phyloP scores from a whole-genome alignment of 306 rosid species.

The Hylodesmum podocarpum region DNA sequence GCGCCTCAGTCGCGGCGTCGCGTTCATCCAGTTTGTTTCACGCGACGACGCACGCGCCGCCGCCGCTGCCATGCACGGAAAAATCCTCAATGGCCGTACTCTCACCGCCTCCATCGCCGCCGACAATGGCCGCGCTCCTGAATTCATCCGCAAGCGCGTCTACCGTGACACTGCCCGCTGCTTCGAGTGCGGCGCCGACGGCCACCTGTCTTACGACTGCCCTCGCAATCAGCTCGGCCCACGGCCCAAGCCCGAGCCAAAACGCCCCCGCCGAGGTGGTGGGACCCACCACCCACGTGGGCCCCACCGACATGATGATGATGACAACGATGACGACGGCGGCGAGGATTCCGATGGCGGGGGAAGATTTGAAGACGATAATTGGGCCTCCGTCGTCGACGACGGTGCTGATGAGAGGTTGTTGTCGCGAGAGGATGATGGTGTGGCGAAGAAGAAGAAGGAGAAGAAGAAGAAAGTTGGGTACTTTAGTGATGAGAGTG shows the following conservation, averaged over 20 bases:
- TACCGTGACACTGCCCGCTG: conserved; percentile 75
- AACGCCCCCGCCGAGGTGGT: conserved; percentile 45
- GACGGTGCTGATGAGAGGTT: conserved; percentile 50
- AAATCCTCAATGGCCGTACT: conserved; percentile 72
- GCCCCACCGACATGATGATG: not conserved
- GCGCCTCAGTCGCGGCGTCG: conserved; percentile 81
- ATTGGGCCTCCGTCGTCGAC: conserved; percentile 90
- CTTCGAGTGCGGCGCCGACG: conserved; percentile 77
- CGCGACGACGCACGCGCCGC: conserved; percentile 64
- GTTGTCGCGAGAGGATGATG: conserved; percentile 22
- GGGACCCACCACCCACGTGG: conserved; percentile 30
- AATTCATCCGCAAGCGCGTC: conserved; percentile 69
- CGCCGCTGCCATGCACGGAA: conserved; percentile 52
- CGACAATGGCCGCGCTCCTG: conserved; percentile 89
- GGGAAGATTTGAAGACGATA: conserved; percentile 69
- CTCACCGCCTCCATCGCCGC: conserved; percentile 71
- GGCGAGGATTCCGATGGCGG: not conserved
- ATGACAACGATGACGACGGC: not conserved
- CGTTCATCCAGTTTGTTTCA: conserved; percentile 82
- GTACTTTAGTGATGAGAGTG: conserved; percentile 89
- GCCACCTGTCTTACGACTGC: conserved; percentile 85
- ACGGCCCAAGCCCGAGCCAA: conserved; percentile 50
- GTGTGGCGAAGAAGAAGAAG: conserved; percentile 47
- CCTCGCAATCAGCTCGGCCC: conserved; percentile 76
- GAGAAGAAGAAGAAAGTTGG: conserved; percentile 63